phyloP scores from a whole-genome alignment of 2,329 filamentous ascomycete species.

The Monilinia fructicola region DNA sequence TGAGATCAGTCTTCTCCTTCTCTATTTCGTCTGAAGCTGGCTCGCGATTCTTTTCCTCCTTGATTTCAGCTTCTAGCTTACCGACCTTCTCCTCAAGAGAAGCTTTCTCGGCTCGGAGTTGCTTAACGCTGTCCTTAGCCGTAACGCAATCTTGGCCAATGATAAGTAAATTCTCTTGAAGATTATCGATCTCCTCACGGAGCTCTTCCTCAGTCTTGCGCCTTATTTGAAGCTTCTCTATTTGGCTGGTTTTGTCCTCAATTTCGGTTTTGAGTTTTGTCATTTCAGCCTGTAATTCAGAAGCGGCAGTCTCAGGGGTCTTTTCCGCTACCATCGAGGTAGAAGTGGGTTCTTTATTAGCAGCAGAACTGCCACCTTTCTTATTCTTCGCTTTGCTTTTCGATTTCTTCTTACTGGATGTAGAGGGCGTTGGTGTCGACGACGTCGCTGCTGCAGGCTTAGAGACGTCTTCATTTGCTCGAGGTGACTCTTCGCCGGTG shows the following conservation, averaged over 20 bases:
- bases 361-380: constrained; percentile 53
- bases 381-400: constrained; percentile 77
- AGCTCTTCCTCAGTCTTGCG: constrained; percentile 75
- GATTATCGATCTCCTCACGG: constrained; percentile 79
- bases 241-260: constrained; percentile 56
- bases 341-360: constrained; percentile 35
- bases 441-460: constrained; percentile 46
- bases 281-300: constrained; percentile 37
- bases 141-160: constrained; percentile 82
- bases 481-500: constrained; percentile 26
- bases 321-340: constrained; percentile 27
- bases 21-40: neutral
- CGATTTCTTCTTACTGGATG: constrained; percentile 65
- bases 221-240: constrained; percentile 68
- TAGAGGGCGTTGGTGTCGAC: constrained; percentile 41
- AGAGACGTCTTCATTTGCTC: constrained; percentile 23
- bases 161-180: constrained; percentile 75
- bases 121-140: constrained; percentile 75
- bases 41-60: constrained; percentile 57
- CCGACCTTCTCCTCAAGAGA: constrained; percentile 62
- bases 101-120: constrained; percentile 66
- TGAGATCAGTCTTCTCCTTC: neutral
- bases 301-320: constrained; percentile 20
- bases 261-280: constrained; percentile 31
- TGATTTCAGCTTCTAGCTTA: constrained; percentile 73